Evolutionary conservation across 176 grass and related monocot genomes (phyloP), one percentile per base, ranked within the genome.

Genomic region (Triticum urartu): DNA sequence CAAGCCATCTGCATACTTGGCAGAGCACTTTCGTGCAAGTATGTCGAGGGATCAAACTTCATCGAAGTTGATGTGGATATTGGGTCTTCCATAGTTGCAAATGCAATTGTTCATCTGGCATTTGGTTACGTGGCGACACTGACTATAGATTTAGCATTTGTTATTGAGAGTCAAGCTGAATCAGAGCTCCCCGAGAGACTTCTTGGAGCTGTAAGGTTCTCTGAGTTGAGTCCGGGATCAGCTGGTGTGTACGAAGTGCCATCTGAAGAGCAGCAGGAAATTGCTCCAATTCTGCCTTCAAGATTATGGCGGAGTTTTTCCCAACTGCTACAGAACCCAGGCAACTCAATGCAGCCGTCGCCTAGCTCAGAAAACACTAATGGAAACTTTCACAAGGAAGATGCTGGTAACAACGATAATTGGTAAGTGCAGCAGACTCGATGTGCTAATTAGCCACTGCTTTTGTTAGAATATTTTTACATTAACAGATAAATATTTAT

Each of bases 41-140:
- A 92, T 56, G 60, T 89, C 54, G 89, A 85, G 50, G 93, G 87
- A 81, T 87, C 79, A 11, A 93, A 98, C 79, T 98, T 90, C 83
- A 89, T 98, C 69, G 96, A 95, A 91, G 67, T 95, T 47, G 93
- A 98, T 88, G 93, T 98, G 85, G 96, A 98, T 91, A 86, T 98
- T 20, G 96, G 93, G 70, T 95, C 96, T 72, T 94, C 93, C 40
- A 95, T 98, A 80, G 90, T 98, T 68, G 96, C 93, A 64, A 98
- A 98, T 82, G 96, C 96, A 67, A 95, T 98, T 72, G 88, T 98
- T 45, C 96, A 95, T 88, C 89, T 98, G 71, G 96, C 93, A 14
- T 95, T 98, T 91, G 94, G 96, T 71, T 98, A 94, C 32, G 42
- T 98, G 12, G 86, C 90, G 75, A 92, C 87, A 2, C 25, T 98